Evolutionary conservation across 306 rosid genomes (phyloP).

Genomic region (Glycine soja): DNA sequence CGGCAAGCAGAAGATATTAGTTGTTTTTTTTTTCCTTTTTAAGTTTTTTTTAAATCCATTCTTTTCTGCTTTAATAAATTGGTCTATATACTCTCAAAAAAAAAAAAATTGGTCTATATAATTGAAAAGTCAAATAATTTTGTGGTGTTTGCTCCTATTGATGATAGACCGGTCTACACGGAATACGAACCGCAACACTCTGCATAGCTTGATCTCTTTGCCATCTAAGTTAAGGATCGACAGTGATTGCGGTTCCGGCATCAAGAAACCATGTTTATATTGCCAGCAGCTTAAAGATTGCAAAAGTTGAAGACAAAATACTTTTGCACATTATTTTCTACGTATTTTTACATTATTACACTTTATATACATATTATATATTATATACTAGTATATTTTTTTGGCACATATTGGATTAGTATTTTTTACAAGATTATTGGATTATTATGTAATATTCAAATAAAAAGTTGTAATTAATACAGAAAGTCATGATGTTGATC

Average conservation of each 20-base stretch:
- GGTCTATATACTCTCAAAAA: background rate
- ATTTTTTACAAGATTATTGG: background rate
- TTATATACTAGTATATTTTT: no score
- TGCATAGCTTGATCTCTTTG: background rate
- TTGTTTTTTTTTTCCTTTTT: background rate
- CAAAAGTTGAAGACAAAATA: constrained; percentile 9
- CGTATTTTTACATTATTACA: background rate
- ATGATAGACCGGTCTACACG: constrained; percentile 42
- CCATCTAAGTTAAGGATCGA: background rate
- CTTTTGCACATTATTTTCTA: background rate
- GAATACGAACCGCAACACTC: constrained; percentile 35
- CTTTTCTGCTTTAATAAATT: constrained; percentile 9
- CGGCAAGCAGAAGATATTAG: constrained; percentile 36
- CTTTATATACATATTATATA: background rate
- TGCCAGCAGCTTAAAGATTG: background rate
- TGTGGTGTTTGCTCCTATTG: constrained; percentile 35
- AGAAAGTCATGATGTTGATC: constrained; percentile 3
- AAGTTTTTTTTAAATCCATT: background rate
- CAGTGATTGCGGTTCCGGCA: background rate
- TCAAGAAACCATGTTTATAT: background rate
- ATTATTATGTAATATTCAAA: background rate
- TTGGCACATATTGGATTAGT: background rate
- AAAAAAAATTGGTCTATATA: background rate
- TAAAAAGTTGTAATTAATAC: background rate
- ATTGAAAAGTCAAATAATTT: constrained; percentile 32